Percentiles rank a stretch among this genome's conserved stretches.
Evolutionary conservation across 2,329 filamentous ascomycete genomes (phyloP).

Genomic region (Macroventuria anomochaeta): DNA sequence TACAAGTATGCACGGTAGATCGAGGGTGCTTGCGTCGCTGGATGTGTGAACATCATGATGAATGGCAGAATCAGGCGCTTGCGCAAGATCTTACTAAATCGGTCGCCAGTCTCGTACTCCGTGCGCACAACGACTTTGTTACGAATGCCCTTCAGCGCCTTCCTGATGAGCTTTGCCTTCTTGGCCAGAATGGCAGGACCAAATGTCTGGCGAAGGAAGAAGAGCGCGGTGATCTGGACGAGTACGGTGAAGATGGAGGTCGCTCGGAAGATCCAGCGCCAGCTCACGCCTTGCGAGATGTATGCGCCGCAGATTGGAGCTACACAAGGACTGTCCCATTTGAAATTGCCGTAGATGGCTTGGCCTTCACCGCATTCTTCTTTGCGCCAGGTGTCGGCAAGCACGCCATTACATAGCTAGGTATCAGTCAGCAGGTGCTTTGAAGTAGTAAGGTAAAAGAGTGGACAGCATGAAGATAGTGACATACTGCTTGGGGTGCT

Average conservation of each 20-base stretch:
- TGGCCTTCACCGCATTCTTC: constrained; percentile 69
- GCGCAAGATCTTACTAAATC: constrained; percentile 35
- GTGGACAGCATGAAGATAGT: not conserved
- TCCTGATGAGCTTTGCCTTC: constrained; percentile 54
- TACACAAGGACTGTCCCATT: constrained; percentile 68
- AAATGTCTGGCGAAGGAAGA: constrained; percentile 62
- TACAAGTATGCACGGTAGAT: constrained; percentile 64
- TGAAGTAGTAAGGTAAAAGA: not conserved
- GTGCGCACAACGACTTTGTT: constrained; percentile 41
- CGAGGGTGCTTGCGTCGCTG: constrained; percentile 64
- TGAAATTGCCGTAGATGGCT: constrained; percentile 66
- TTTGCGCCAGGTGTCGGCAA: constrained; percentile 63
- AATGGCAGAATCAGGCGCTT: constrained; percentile 42
- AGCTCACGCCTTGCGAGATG: constrained; percentile 48
- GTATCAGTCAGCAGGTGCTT: not conserved
- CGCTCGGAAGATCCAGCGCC: constrained; percentile 76
- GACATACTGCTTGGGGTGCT: constrained; percentile 41
- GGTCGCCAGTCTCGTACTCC: constrained; percentile 45
- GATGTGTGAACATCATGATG: constrained; percentile 64
- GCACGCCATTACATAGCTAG: constrained; percentile 43
- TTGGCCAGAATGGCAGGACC: constrained; percentile 54
- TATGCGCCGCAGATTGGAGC: constrained; percentile 51
- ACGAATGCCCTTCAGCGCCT: constrained; percentile 48
- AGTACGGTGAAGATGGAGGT: constrained; percentile 67
- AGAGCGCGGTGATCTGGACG: constrained; percentile 66